phyloP scores from a whole-genome alignment of 2,329 filamentous ascomycete species.

The Phialophora tarda region DNA sequence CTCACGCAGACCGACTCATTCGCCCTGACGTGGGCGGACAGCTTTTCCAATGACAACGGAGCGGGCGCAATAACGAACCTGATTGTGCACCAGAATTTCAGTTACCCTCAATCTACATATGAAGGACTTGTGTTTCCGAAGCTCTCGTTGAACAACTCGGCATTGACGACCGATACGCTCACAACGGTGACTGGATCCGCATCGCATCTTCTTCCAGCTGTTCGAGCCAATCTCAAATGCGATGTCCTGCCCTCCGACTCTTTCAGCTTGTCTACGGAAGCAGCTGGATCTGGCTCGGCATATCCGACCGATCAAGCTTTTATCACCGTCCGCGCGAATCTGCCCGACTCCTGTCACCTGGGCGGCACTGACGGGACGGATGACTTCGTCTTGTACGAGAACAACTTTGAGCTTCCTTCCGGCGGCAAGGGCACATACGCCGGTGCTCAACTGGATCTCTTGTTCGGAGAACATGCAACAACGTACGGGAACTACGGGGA shows the following conservation, averaged over 20 bases:
- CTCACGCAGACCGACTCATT: slow-evolving; percentile 43
- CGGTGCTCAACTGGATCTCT: slow-evolving; percentile 36
- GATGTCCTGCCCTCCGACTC: slow-evolving; percentile 27
- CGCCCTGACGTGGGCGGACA: slow-evolving; percentile 37
- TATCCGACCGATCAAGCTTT: slow-evolving; percentile 34
- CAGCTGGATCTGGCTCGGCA: slow-evolving; percentile 27
- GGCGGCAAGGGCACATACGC: slow-evolving; percentile 32
- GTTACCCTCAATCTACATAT: slow-evolving; percentile 37
- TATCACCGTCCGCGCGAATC: slow-evolving; percentile 30
- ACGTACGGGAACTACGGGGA: slow-evolving; percentile 36
- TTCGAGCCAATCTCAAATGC: slow-evolving; percentile 35
- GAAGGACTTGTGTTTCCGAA: slow-evolving; percentile 37
- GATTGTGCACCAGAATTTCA: slow-evolving; percentile 36
- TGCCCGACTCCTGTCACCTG: slow-evolving; percentile 36
- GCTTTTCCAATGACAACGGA: slow-evolving; percentile 36
- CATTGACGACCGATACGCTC: slow-evolving; percentile 20
- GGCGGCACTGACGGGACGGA: slow-evolving; percentile 30
- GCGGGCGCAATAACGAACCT: slow-evolving; percentile 34
- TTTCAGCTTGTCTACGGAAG: slow-evolving; percentile 27
- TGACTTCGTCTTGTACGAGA: slow-evolving; percentile 31
- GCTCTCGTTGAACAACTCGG: slow-evolving; percentile 31
- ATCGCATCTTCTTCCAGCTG: slow-evolving; percentile 25
- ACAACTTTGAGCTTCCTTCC: slow-evolving; percentile 33
- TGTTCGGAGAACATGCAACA: slow-evolving; percentile 36
- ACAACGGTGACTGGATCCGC: slow-evolving; percentile 25